phyloP scores from a whole-genome alignment of 2,329 filamentous ascomycete genomes.

The Penicillium paneum region DNA sequence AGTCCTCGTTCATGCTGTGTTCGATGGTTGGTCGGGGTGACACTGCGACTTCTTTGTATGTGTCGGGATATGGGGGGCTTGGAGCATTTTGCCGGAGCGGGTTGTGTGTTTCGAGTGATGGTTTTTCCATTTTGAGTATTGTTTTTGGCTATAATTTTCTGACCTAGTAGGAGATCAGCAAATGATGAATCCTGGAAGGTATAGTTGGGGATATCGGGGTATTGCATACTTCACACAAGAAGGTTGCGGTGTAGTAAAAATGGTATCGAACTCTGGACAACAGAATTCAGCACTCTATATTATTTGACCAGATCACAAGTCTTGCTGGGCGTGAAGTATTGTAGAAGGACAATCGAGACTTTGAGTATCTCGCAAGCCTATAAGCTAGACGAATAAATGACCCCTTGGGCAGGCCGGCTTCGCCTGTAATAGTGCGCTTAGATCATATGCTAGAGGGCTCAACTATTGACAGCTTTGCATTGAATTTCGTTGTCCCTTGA shows the following conservation, averaged over 20 bases:
- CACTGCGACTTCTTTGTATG: conserved; percentile 4
- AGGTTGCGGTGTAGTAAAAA: background rate
- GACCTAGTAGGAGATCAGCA: background rate
- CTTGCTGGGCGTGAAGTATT: background rate
- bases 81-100: background rate
- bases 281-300: background rate
- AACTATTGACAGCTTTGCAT: conserved; percentile 7
- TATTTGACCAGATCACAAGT: background rate
- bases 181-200: background rate
- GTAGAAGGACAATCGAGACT: background rate
- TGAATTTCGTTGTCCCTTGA: conserved; percentile 4
- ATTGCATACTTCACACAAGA: background rate
- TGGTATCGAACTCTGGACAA: background rate
- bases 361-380: background rate
- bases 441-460: conserved; percentile 2
- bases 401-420: conserved; percentile 1
- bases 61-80: background rate
- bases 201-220: background rate
- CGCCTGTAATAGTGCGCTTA: background rate
- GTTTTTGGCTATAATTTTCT: background rate
- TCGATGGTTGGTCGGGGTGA: background rate
- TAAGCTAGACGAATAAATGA: background rate
- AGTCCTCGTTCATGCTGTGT: background rate
- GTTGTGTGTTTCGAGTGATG: background rate
- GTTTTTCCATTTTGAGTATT: background rate